A percentile compares a stretch with the other conserved stretches of the same genome.
Evolutionary conservation across 192 early-diverging fungal species (phyloP).

Genomic region (Rhizophagus sp.): DNA sequence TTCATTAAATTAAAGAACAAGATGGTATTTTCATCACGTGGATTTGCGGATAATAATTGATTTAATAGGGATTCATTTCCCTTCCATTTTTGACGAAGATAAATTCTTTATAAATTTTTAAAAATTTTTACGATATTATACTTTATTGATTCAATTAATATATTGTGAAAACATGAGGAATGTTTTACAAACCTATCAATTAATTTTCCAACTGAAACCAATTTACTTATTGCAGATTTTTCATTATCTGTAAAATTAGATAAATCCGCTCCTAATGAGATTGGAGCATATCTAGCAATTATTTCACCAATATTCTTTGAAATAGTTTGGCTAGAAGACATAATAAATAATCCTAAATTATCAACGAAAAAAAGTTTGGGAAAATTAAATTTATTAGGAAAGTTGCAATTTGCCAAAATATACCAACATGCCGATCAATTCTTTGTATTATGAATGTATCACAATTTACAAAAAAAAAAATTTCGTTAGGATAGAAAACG

Average conservation of each 20-base stretch:
- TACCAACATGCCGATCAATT: too few relatives aligned
- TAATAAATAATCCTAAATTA: neutral
- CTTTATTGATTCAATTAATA: neutral
- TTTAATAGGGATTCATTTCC: conserved; percentile 56
- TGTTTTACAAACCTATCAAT: neutral
- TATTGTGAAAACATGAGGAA: neutral
- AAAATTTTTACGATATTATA: neutral
- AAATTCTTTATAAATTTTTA: conserved; percentile 38
- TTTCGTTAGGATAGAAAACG: too few relatives aligned
- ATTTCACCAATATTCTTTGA: neutral
- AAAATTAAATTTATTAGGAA: too few relatives aligned
- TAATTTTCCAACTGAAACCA: neutral
- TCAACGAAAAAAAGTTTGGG: too few relatives aligned
- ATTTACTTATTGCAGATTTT: neutral
- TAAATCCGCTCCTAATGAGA: neutral
- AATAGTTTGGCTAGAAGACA: neutral
- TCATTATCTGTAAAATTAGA: neutral
- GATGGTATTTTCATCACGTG: conserved; percentile 42
- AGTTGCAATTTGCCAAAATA: too few relatives aligned
- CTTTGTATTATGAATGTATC: too few relatives aligned
- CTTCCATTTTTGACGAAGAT: conserved; percentile 67
- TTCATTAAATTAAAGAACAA: conserved; percentile 64
- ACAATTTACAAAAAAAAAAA: too few relatives aligned
- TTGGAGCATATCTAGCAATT: neutral
- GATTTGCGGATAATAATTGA: conserved; percentile 40